Evolutionary conservation across 2,329 filamentous ascomycete genomes (phyloP).

Genomic region (Neofusicoccum sp.): DNA sequence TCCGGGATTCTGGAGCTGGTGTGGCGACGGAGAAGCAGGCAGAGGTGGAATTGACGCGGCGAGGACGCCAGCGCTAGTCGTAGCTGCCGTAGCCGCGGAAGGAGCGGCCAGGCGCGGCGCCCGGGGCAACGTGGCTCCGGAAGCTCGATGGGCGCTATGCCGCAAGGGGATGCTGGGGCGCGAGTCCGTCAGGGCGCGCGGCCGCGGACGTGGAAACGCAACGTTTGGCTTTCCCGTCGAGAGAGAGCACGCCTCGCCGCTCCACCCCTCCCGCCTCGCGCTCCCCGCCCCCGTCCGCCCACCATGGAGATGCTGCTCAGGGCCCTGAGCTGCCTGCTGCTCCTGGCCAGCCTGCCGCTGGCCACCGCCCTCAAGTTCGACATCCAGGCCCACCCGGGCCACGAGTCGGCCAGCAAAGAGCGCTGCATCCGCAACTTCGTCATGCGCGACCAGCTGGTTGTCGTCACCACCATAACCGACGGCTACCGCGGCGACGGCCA

Average conservation of each 20-base stretch:
- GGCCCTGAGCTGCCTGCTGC: constrained; percentile 35
- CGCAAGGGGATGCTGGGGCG: too few species aligned
- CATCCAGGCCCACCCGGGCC: constrained; percentile 65
- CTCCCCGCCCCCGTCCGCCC: background rate
- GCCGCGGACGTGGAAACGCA: background rate
- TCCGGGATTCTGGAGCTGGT: too few species aligned
- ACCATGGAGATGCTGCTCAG: constrained; percentile 37
- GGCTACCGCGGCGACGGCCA: constrained; percentile 91
- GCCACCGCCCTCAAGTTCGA: constrained; percentile 86
- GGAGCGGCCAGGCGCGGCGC: too few species aligned
- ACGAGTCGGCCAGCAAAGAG: constrained; percentile 65
- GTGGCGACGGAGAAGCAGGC: too few species aligned
- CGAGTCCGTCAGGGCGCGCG: background rate
- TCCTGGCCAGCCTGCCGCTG: constrained; percentile 42
- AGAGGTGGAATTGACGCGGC: too few species aligned
- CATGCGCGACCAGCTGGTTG: constrained; percentile 84
- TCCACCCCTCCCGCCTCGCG: background rate
- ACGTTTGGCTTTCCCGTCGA: constrained; percentile 11
- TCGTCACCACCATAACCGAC: constrained; percentile 85
- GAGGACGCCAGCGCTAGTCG: too few species aligned
- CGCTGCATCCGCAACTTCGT: constrained; percentile 98
- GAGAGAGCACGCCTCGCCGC: background rate
- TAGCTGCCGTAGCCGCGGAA: too few species aligned
- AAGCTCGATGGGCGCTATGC: too few species aligned
- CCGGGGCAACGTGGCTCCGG: too few species aligned